Evolutionary conservation across 495 filamentous ascomycete species (phyloP).

Genomic region (Xylaria telfairii): DNA sequence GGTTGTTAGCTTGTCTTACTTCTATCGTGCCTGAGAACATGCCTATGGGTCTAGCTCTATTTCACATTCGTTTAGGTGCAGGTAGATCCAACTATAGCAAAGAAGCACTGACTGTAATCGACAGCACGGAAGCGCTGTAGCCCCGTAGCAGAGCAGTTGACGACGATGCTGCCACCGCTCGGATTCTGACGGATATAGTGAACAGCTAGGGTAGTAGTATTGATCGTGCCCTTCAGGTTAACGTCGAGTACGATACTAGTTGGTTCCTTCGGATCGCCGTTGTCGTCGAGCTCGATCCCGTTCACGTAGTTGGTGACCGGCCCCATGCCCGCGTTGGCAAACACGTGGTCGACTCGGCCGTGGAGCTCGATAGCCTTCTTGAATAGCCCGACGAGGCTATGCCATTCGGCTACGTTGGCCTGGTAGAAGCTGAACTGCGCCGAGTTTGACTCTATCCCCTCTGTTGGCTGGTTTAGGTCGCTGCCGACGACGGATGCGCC

Average conservation of each 20-base stretch:
- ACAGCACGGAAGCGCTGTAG: slow-evolving; percentile 46
- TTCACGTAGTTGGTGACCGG: slow-evolving; percentile 46
- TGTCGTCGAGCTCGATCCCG: slow-evolving; percentile 47
- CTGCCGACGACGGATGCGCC: slow-evolving; percentile 54
- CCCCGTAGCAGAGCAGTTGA: slow-evolving; percentile 47
- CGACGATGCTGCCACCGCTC: slow-evolving; percentile 44
- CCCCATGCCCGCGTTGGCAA: slow-evolving; percentile 57
- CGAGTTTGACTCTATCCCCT: slow-evolving; percentile 20
- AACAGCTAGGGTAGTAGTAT: slow-evolving; percentile 47
- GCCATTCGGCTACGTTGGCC: slow-evolving; percentile 52
- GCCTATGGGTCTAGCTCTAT: background rate
- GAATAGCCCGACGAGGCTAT: slow-evolving; percentile 49
- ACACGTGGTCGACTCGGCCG: slow-evolving; percentile 57
- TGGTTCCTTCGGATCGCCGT: slow-evolving; percentile 51
- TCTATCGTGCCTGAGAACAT: background rate
- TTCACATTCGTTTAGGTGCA: background rate
- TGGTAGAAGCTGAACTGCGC: slow-evolving; percentile 39
- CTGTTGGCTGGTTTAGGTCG: slow-evolving; percentile 46
- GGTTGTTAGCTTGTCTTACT: slow-evolving; percentile 1
- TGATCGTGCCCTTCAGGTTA: slow-evolving; percentile 51
- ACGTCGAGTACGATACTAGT: slow-evolving; percentile 47
- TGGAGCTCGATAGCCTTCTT: slow-evolving; percentile 43
- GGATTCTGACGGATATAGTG: slow-evolving; percentile 49
- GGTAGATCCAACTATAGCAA: background rate
- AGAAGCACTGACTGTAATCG: slow-evolving; percentile 42